Conservation (phyloP, 495 filamentous ascomycete genomes). For the Durotheca rogersii region DNA sequence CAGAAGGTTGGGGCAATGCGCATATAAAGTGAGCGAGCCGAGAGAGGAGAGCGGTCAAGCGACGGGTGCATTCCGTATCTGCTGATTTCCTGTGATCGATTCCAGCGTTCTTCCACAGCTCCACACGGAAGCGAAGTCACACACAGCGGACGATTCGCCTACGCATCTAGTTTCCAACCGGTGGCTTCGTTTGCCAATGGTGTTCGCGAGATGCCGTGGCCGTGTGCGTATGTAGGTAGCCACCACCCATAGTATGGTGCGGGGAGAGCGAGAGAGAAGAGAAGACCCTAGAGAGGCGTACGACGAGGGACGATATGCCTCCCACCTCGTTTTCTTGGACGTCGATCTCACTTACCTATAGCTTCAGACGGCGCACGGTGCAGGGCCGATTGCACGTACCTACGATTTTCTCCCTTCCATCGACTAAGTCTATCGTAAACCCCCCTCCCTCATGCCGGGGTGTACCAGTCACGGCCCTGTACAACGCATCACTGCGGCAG, state of each 20-base stretch:
- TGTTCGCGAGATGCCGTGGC: no score
- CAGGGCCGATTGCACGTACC: slow-evolving; percentile 8
- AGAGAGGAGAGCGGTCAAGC: background rate
- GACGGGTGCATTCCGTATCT: slow-evolving; percentile 9
- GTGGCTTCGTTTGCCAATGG: no score
- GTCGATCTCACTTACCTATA: no score
- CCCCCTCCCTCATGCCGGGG: slow-evolving; percentile 32
- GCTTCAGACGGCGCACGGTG: slow-evolving; percentile 6
- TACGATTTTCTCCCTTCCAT: slow-evolving; percentile 8
- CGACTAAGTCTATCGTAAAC: slow-evolving; percentile 20
- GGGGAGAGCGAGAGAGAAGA: no score
- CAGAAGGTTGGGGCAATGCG: no score
- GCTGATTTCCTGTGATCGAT: no score
- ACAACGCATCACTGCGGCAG: slow-evolving; percentile 34
- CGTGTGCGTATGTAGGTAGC: no score
- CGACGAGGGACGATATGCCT: no score
- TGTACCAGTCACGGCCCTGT: slow-evolving; percentile 28
- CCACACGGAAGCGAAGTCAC: slow-evolving; percentile 33
- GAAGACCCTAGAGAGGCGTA: no score
- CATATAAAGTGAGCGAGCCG: background rate
- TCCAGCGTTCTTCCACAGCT: slow-evolving; percentile 16
- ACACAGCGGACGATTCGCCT: slow-evolving; percentile 13
- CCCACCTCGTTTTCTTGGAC: no score
- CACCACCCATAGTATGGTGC: no score
- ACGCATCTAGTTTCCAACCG: slow-evolving; percentile 8